These are phyloP conservation scores for Alternaria gansuensis DNA, from an alignment of 2,329 filamentous ascomycete species.

Conservation along the genomic window DNA sequence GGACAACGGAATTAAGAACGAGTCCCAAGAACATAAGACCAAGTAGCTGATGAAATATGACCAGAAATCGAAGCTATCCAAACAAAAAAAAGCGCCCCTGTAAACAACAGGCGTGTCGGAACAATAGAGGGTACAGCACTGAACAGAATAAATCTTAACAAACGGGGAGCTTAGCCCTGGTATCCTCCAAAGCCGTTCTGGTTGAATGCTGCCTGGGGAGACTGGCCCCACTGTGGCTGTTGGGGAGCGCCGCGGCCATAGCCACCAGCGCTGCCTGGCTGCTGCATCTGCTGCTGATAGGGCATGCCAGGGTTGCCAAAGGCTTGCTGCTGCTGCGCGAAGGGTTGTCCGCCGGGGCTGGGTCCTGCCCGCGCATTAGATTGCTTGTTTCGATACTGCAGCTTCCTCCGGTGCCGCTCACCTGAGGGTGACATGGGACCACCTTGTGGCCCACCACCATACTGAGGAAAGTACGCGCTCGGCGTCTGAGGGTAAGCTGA, in stretches of 20 bases:
- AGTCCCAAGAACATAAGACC: slow-evolving; percentile 43
- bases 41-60: slow-evolving; percentile 44
- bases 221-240: slow-evolving; percentile 64
- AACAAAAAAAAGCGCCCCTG: slow-evolving; percentile 44
- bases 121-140: slow-evolving; percentile 44
- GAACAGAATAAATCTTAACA: slow-evolving; percentile 37
- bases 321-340: slow-evolving; percentile 62
- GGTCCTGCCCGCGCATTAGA: slow-evolving; percentile 59
- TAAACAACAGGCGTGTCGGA: slow-evolving; percentile 49
- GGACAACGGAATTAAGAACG: slow-evolving; percentile 37
- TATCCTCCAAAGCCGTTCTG: slow-evolving; percentile 68
- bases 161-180: slow-evolving; percentile 60
- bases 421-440: slow-evolving; percentile 68
- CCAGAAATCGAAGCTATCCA: slow-evolving; percentile 50
- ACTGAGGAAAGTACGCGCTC: slow-evolving; percentile 89
- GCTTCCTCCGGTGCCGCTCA: slow-evolving; percentile 51
- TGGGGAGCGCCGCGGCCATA: slow-evolving; percentile 78
- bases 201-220: slow-evolving; percentile 57
- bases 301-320: slow-evolving; percentile 68
- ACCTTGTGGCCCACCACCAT: slow-evolving; percentile 71
- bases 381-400: slow-evolving; percentile 49
- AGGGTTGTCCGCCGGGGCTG: slow-evolving; percentile 70
- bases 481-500: slow-evolving; percentile 80
- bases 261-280: slow-evolving; percentile 75
- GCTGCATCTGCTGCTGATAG: slow-evolving; percentile 57